Evolutionary conservation across 2,329 filamentous ascomycete genomes (phyloP).

Genomic region (Exophiala lecanii-corni): DNA sequence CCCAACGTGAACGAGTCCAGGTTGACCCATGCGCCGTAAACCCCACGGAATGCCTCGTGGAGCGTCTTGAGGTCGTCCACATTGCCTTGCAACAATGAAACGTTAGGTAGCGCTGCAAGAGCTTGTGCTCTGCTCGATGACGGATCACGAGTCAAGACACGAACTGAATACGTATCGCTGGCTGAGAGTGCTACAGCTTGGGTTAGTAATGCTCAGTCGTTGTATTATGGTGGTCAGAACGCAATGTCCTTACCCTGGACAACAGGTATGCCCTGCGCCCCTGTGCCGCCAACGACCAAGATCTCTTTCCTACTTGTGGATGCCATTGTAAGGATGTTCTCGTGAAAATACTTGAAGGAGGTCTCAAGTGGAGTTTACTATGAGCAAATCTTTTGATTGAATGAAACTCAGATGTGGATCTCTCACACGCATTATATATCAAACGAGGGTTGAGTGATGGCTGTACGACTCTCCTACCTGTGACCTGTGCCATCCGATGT

Average conservation of each 20-base stretch:
- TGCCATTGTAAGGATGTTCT: no score
- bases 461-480: no score
- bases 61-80: constrained; percentile 44
- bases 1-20: constrained; percentile 50
- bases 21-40: constrained; percentile 49
- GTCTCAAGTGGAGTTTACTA: no score
- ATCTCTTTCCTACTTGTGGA: no score
- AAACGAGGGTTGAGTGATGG: no score
- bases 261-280: constrained; percentile 48
- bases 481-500: no score
- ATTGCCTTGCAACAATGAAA: constrained; percentile 44
- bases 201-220: neutral
- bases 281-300: constrained; percentile 45
- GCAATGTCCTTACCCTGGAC: constrained; percentile 34
- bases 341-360: no score
- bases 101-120: constrained; percentile 40
- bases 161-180: constrained; percentile 26
- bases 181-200: constrained; percentile 10
- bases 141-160: constrained; percentile 46
- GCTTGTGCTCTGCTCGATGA: constrained; percentile 39
- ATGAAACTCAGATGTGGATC: no score
- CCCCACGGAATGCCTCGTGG: constrained; percentile 41
- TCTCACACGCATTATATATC: no score
- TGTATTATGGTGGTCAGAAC: constrained; percentile 30
- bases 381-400: no score